Evolutionary conservation across 176 grass and related monocot species (phyloP).

Genomic region (Phoenix roebelenii): DNA sequence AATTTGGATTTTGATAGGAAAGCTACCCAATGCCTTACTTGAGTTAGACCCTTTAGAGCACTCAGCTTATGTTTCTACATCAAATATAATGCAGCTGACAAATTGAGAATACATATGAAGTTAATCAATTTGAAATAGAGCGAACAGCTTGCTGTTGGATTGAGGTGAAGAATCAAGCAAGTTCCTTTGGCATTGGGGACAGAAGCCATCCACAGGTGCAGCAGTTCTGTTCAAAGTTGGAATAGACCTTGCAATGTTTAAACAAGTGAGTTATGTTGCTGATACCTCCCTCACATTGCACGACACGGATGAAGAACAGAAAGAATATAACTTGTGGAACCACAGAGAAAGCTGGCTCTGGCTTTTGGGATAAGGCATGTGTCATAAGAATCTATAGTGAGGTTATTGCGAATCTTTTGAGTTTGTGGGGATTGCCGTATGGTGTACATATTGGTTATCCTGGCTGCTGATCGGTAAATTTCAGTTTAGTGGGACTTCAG

Average conservation of each 20-base stretch:
- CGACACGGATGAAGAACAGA: conserved; percentile 84
- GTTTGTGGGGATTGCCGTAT: no score
- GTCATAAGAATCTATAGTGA: conserved; percentile 25
- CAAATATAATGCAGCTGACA: conserved; percentile 39
- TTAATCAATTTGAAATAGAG: conserved; percentile 62
- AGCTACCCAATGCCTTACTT: conserved; percentile 51
- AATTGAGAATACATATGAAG: conserved; percentile 72
- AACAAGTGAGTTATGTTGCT: conserved; percentile 42
- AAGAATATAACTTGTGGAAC: conserved; percentile 71
- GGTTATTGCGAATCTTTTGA: no score
- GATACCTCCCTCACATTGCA: conserved; percentile 67
- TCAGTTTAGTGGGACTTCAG: no score
- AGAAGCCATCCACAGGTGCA: conserved; percentile 35
- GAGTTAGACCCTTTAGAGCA: conserved; percentile 80
- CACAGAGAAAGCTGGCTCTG: conserved; percentile 78
- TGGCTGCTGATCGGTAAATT: no score
- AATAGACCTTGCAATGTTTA: conserved; percentile 50
- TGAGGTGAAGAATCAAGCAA: conserved; percentile 70
- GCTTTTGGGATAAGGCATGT: conserved; percentile 48
- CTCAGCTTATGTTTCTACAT: conserved; percentile 82
- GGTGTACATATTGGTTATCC: no score
- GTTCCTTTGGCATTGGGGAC: conserved; percentile 60
- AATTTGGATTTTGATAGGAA: conserved; percentile 66
- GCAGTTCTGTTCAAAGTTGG: conserved; percentile 52
- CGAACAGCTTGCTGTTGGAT: conserved; percentile 79